Evolutionary conservation across 2,329 filamentous ascomycete genomes (phyloP).

Genomic region (Sarocladiaceae sp.): DNA sequence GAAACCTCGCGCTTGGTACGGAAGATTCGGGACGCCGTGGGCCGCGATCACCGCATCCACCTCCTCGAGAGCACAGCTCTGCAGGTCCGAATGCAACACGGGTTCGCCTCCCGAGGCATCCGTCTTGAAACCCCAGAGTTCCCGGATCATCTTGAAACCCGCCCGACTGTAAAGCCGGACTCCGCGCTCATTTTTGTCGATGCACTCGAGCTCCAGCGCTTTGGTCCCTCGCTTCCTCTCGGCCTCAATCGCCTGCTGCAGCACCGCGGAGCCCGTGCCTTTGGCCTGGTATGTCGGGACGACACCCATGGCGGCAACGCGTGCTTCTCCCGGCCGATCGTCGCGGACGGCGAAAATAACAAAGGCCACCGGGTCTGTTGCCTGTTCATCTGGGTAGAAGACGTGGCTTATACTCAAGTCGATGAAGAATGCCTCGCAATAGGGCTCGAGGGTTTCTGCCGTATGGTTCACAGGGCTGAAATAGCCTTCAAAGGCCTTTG

Average conservation of each 20-base stretch:
- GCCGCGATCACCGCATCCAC: conserved; percentile 11
- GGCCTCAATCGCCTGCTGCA: conserved; percentile 11
- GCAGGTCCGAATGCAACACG: conserved; percentile 4
- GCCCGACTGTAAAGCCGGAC: conserved; percentile 14
- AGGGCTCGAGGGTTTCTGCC: conserved; percentile 9
- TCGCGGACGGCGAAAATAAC: conserved; percentile 15
- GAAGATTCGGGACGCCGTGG: conserved; percentile 12
- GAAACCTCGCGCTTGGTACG: conserved; percentile 15
- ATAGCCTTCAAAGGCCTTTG: conserved; percentile 14
- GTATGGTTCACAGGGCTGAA: conserved; percentile 11
- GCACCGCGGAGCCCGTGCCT: conserved; percentile 12
- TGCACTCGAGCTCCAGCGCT: conserved; percentile 17
- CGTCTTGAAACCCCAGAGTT: conserved; percentile 13
- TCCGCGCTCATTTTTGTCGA: conserved; percentile 14
- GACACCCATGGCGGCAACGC: conserved; percentile 17
- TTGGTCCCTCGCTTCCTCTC: conserved; percentile 11
- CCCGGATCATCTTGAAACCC: conserved; percentile 14
- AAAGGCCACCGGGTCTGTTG: conserved; percentile 13
- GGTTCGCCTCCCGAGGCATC: background rate
- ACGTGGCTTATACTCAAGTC: conserved; percentile 11
- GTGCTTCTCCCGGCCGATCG: conserved; percentile 14
- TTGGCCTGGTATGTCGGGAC: conserved; percentile 13
- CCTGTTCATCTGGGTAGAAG: conserved; percentile 8
- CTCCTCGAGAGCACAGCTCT: conserved; percentile 12
- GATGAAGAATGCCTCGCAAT: conserved; percentile 11